These are phyloP conservation scores for Pestalotiopsis sp. DNA, from an alignment of 2,329 filamentous ascomycete genomes.

Conservation along the genomic window DNA sequence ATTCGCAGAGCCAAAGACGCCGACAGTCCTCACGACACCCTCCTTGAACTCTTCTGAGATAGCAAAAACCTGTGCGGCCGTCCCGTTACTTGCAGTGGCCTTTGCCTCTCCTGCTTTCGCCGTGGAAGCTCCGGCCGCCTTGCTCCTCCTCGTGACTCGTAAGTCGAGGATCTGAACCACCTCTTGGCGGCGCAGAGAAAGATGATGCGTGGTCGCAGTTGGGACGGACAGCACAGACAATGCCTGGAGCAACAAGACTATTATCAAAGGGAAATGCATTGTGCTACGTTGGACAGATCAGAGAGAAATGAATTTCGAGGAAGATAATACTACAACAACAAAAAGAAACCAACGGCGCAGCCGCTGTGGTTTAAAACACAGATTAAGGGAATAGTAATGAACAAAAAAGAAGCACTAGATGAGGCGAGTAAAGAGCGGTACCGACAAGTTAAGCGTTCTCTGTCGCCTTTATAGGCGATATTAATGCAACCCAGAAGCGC, in stretches of 20 bases:
- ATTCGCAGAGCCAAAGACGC: constrained; percentile 12
- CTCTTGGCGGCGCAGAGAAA: neutral
- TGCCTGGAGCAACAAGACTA: neutral
- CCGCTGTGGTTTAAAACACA: neutral
- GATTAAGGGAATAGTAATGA: neutral
- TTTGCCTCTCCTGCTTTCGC: neutral
- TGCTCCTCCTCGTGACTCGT: neutral
- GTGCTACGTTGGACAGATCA: neutral
- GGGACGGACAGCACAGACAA: neutral
- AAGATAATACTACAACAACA: neutral
- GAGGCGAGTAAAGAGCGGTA: neutral
- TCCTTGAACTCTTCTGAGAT: constrained; percentile 7
- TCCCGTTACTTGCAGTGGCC: neutral
- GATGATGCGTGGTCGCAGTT: neutral
- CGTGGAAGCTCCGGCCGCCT: neutral
- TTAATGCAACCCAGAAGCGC: neutral
- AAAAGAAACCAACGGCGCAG: neutral
- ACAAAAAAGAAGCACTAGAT: neutral
- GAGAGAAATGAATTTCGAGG: neutral
- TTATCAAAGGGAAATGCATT: neutral
- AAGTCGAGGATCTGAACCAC: neutral
- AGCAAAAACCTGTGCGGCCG: neutral
- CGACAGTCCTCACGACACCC: constrained; percentile 10
- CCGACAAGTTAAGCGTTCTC: neutral
- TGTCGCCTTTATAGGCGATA: neutral